Evolutionary conservation across 352 stramenopile species (phyloP).

Genomic region (Phytophthora ramorum): DNA sequence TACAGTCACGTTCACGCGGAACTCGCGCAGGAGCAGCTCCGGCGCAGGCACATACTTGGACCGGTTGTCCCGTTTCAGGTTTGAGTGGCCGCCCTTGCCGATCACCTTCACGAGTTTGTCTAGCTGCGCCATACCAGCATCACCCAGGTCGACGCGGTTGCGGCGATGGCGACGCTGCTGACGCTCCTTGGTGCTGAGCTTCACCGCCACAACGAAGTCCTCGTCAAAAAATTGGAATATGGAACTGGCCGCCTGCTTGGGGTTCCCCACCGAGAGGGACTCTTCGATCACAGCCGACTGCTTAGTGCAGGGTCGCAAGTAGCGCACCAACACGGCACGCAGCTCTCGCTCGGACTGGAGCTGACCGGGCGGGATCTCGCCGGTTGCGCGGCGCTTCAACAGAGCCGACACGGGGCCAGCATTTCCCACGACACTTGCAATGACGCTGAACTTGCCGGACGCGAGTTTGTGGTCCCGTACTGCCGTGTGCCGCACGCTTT

Average conservation of each 20-base stretch:
- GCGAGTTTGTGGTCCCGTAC: slow-evolving; percentile 18
- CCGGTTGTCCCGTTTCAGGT: slow-evolving; percentile 70
- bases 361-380: slow-evolving; percentile 24
- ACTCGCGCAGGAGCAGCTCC: slow-evolving; percentile 74
- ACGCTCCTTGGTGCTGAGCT: slow-evolving; percentile 65
- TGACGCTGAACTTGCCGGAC: slow-evolving; percentile 28
- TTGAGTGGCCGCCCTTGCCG: slow-evolving; percentile 70
- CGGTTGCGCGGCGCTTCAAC: slow-evolving; percentile 31
- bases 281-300: slow-evolving; percentile 43
- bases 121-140: slow-evolving; percentile 75
- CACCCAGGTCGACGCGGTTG: slow-evolving; percentile 75
- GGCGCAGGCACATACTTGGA: slow-evolving; percentile 78
- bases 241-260: slow-evolving; percentile 38
- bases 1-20: slow-evolving; percentile 66
- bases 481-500: slow-evolving; percentile 45
- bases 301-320: slow-evolving; percentile 57
- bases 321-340: slow-evolving; percentile 49
- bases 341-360: slow-evolving; percentile 42
- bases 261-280: slow-evolving; percentile 37
- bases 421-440: slow-evolving; percentile 35
- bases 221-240: slow-evolving; percentile 78
- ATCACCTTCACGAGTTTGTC: slow-evolving; percentile 75
- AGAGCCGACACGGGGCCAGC: slow-evolving; percentile 22
- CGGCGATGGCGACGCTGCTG: slow-evolving; percentile 59
- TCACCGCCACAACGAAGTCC: slow-evolving; percentile 66